Conservation (phyloP, 345 rosid genomes). For the Noccaea caerulescens region DNA sequence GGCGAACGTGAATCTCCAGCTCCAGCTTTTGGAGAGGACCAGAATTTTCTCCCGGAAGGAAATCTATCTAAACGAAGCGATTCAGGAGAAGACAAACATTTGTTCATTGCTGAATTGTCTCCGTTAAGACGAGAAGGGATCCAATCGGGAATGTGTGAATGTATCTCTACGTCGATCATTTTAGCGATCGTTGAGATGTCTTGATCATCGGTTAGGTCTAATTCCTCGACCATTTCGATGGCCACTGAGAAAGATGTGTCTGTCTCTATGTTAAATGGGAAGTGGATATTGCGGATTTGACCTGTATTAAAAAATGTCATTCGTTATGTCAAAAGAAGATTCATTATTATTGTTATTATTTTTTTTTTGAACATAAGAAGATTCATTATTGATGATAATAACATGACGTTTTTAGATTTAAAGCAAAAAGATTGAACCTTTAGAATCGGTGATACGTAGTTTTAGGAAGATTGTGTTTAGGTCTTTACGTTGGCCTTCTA, state of each 20-base stretch:
- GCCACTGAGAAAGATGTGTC: slow-evolving; percentile 91
- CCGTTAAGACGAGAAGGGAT: slow-evolving; percentile 43
- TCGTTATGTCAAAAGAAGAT: background rate
- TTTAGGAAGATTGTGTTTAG: slow-evolving; percentile 79
- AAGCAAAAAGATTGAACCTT: slow-evolving; percentile 56
- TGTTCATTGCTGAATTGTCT: slow-evolving; percentile 37
- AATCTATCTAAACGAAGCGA: slow-evolving; percentile 65
- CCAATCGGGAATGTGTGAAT: slow-evolving; percentile 77
- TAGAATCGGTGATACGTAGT: slow-evolving; percentile 78
- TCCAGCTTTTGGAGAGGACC: slow-evolving; percentile 74
- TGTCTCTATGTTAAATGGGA: slow-evolving; percentile 85
- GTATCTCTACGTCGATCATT: slow-evolving; percentile 81
- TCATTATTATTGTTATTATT: too few relatives aligned
- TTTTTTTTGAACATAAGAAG: too few relatives aligned
- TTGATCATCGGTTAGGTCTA: slow-evolving; percentile 90
- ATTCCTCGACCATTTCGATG: slow-evolving; percentile 92
- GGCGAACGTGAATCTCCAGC: slow-evolving; percentile 53
- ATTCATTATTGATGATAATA: background rate
- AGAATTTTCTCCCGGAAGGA: slow-evolving; percentile 84
- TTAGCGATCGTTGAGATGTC: slow-evolving; percentile 74
- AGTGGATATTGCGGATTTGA: slow-evolving; percentile 84
- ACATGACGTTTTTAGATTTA: background rate
- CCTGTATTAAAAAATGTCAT: slow-evolving; percentile 49
- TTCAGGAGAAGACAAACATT: slow-evolving; percentile 46
- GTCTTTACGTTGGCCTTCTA: slow-evolving; percentile 87